Evolutionary conservation across 2,329 filamentous ascomycete species (phyloP), one percentile per base, ranked within the genome.

Genomic region (Calonectria honghensis): DNA sequence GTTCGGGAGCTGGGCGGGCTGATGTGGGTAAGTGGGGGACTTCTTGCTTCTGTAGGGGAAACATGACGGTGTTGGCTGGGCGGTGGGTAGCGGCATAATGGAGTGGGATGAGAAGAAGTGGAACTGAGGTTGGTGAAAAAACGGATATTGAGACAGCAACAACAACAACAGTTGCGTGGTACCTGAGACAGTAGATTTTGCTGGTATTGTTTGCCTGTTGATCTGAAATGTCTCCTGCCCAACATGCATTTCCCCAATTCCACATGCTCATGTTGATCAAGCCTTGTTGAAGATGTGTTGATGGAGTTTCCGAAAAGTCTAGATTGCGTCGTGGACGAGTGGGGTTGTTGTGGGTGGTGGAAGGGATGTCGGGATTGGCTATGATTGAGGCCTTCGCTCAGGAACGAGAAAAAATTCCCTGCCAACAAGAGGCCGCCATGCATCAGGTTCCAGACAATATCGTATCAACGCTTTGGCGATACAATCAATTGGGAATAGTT

Each of bases 61-160:
- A 72, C 54, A 73, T 69, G 68, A 67, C 59, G 68, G 73, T 71
- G 74, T 76, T 77, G 73, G 68, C 54, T 11, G 69, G 78, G 79
- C 79, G 79, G 79, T 81, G 73, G 73, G 70, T 24, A n/a, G 32
- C 29, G 79, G 79, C 79, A 81, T 27, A 81, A 81, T 73, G 32
- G 70, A 41, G 48, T 71, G 73, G 67, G 51, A 70, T 72, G 65
- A 65, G 63, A 50, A 70, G 27, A n/a, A 16, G 54, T 69, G 37
- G 37, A 52, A 39, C 41, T 32, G 35, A 16, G 48, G 64, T 63
- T 54, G 63, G 50, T n/a, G 45, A 61, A 59, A 70, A 24, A 48
- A 35, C 32, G 68, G 59, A 20, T 31, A 29, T 24, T 48, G 45
- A 63, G 57, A 63, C 57, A 41, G 57, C 37, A 39, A 39, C 32